These are phyloP conservation scores for Candida nanaspora DNA, from an alignment of 805 yeast species.

Conservation along the genomic window DNA sequence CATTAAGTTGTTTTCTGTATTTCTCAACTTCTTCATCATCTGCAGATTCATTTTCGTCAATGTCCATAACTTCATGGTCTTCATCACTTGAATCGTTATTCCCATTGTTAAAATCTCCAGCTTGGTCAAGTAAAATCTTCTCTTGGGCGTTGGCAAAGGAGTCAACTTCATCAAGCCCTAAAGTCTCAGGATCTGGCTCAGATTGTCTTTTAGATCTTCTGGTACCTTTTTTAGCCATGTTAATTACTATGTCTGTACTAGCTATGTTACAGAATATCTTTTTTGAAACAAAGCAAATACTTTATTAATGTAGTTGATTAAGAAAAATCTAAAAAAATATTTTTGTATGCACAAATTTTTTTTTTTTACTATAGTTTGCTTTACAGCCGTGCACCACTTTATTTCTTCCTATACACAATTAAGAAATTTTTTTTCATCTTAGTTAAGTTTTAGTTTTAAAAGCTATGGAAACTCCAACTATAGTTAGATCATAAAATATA, in stretches of 20 bases:
- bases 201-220: slow-evolving; percentile 1
- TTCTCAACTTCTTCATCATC: slow-evolving; percentile 37
- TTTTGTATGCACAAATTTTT: no score
- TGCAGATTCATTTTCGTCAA: slow-evolving; percentile 36
- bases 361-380: not conserved
- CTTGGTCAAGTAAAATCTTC: slow-evolving; percentile 46
- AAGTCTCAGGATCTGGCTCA: slow-evolving; percentile 24
- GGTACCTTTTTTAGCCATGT: not conserved
- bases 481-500: no score
- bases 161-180: slow-evolving; percentile 62
- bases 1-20: slow-evolving; percentile 24
- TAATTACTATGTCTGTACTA: no score
- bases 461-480: no score
- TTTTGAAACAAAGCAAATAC: no score
- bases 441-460: no score
- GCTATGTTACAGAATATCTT: no score
- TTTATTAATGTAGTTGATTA: no score
- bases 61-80: slow-evolving; percentile 25
- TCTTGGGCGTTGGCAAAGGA: slow-evolving; percentile 57
- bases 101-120: slow-evolving; percentile 33
- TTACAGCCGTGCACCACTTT: no score
- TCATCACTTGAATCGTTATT: slow-evolving; percentile 27
- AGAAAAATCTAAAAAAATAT: no score
- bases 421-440: no score
- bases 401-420: no score